Evolutionary conservation across 108 stramenopile genomes (phyloP).

Genomic region (Craspedostauros australis): DNA sequence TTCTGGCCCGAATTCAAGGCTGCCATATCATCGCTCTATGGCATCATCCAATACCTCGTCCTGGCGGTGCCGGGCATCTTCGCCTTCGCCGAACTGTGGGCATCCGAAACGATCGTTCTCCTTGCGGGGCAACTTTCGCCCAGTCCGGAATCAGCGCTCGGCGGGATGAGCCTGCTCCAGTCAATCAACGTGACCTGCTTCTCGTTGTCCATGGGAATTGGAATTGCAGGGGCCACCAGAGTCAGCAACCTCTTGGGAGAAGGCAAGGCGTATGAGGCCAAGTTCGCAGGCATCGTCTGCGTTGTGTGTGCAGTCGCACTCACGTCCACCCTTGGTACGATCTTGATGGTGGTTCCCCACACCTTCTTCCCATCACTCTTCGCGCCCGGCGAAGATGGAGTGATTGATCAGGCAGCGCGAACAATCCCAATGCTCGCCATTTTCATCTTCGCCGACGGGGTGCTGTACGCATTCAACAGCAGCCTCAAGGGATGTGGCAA

Average conservation of each 20-base stretch:
- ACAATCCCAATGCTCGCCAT: slow-evolving; percentile 31
- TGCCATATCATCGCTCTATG: slow-evolving; percentile 11
- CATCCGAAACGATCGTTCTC: too few relatives aligned
- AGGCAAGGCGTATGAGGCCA: too few relatives aligned
- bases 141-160: too few relatives aligned
- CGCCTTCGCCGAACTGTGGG: slow-evolving; percentile 39
- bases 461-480: slow-evolving; percentile 31
- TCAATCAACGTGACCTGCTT: too few relatives aligned
- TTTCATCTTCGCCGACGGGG: slow-evolving; percentile 39
- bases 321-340: slow-evolving; percentile 12
- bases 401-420: slow-evolving; percentile 20
- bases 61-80: slow-evolving; percentile 41
- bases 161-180: too few relatives aligned
- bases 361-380: slow-evolving; percentile 30
- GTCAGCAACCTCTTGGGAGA: too few relatives aligned
- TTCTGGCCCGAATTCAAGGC: slow-evolving; percentile 11
- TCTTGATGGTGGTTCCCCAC: slow-evolving; percentile 27
- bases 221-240: too few relatives aligned
- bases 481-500: slow-evolving; percentile 41
- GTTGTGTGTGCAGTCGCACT: slow-evolving; percentile 21
- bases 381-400: slow-evolving; percentile 17
- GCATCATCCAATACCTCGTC: slow-evolving; percentile 25
- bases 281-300: too few relatives aligned
- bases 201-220: too few relatives aligned
- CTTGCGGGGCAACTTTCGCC: too few relatives aligned